Evolutionary conservation across 2,329 filamentous ascomycete species (phyloP), one percentile per base, ranked within the genome.

Genomic region (Xylaria sp.): DNA sequence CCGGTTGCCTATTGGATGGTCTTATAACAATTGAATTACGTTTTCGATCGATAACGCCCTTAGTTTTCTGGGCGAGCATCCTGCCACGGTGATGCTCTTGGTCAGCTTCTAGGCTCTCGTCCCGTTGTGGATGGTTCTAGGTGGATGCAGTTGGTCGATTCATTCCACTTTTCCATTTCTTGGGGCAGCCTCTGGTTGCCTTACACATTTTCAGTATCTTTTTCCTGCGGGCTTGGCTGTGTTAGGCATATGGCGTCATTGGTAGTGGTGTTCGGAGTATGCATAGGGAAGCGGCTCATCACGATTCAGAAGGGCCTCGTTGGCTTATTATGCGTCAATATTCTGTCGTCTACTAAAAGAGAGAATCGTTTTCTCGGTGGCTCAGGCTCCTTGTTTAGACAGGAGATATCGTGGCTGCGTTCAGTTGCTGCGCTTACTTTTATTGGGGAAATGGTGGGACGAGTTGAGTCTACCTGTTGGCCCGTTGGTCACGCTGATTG

Each of bases 1-100:
- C 70, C 70, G 66, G 68, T 69, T 70, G 72, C 68, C 69, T 66
- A 66, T 75, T 78, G 76, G 77, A 75, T 75, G 74, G 75, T 71
- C 71, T 73, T 69, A 74, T 66, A 72, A 69, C 65, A 68, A 67
- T 75, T 74, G 69, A 59, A 76, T 75, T 74, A 75, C 63, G 65
- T 71, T 73, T 68, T 71, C 72, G 68, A 70, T 63, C 69, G 27
- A 77, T 50, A 66, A 72, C 54, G 70, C 61, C 61, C 63, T 66
- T 71, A 69, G 65, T 68, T 70, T 73, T 55, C 72, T 66, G 58
- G 60, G 51, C 40, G 62, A 60, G 40, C 54, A 70, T 71, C 58
- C 23, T 51, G 23, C 57, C n/a, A 48, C 66, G 40, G 63, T 55
- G 37, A 59, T 64, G 58, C 71, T 69, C 63, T 68, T 63, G 61